Conservation (phyloP, 2,329 filamentous ascomycete species). For the Ascochyta lentis region DNA sequence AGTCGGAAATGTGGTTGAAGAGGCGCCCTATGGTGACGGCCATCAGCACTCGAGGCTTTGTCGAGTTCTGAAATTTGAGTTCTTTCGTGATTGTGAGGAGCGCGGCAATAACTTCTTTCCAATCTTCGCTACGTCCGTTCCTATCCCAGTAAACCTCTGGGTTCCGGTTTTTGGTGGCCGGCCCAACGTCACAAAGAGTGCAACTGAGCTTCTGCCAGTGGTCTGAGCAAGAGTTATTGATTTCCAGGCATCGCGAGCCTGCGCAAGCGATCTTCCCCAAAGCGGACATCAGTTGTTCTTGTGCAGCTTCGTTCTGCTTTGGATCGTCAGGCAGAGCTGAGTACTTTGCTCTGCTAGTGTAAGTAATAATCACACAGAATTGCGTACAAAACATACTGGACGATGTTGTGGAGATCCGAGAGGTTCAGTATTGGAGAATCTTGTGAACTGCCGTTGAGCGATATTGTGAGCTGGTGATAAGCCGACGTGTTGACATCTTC, state of each 20-base stretch:
- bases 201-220: slow-evolving; percentile 29
- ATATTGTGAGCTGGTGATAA: slow-evolving; percentile 31
- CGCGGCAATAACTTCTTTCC: slow-evolving; percentile 42
- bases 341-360: slow-evolving; percentile 35
- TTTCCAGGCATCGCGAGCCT: slow-evolving; percentile 33
- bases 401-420: slow-evolving; percentile 31
- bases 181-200: slow-evolving; percentile 32
- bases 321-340: slow-evolving; percentile 22
- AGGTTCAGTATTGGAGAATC: slow-evolving; percentile 31
- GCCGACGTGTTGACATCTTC: slow-evolving; percentile 18
- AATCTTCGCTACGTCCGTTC: slow-evolving; percentile 29
- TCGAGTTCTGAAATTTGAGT: slow-evolving; percentile 38
- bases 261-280: slow-evolving; percentile 45
- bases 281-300: slow-evolving; percentile 35
- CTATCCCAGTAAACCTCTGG: slow-evolving; percentile 35
- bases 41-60: slow-evolving; percentile 41
- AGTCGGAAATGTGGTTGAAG: slow-evolving; percentile 68
- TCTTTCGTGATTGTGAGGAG: slow-evolving; percentile 40
- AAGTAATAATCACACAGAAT: neutral
- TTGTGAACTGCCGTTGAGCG: slow-evolving; percentile 33
- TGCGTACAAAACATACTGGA: slow-evolving; percentile 30
- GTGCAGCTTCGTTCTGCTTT: slow-evolving; percentile 25
- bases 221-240: neutral
- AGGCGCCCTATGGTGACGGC: slow-evolving; percentile 66
- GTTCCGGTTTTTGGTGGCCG: slow-evolving; percentile 1